Evolutionary conservation across 2,329 filamentous ascomycete species (phyloP).

Genomic region (Pseudocercospora fijiensis): DNA sequence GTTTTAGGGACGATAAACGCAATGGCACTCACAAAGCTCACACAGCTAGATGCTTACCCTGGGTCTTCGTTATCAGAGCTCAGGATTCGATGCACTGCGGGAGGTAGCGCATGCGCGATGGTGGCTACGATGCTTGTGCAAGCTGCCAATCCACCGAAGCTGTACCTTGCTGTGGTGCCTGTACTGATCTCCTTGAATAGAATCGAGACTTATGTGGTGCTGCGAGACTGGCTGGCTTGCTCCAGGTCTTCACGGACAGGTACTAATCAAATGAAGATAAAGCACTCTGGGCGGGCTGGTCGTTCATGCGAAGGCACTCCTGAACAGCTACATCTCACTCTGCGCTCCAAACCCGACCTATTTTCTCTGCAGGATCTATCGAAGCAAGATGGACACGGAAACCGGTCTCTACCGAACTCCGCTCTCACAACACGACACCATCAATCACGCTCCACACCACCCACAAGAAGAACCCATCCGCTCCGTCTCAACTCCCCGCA

Average conservation of each 20-base stretch:
- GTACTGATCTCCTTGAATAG: neutral
- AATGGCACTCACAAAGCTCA: neutral
- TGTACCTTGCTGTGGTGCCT: neutral
- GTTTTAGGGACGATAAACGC: neutral
- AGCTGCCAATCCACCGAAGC: neutral
- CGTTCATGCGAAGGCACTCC: neutral
- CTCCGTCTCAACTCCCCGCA: neutral
- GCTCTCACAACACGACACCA: neutral
- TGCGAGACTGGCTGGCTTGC: neutral
- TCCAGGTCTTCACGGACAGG: neutral
- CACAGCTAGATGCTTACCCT: neutral
- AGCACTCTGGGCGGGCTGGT: neutral
- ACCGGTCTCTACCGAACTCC: neutral
- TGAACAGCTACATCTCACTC: neutral
- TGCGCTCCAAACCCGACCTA: neutral
- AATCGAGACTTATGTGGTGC: neutral
- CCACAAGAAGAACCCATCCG: neutral
- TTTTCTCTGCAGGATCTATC: neutral
- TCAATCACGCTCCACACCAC: neutral
- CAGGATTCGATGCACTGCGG: neutral
- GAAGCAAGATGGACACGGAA: neutral
- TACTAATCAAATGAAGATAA: neutral
- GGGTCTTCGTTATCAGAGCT: neutral
- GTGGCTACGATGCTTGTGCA: neutral
- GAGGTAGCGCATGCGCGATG: neutral